Evolutionary conservation across 73 alveolate species (phyloP).

Genomic region (Uronychia binucleata): DNA sequence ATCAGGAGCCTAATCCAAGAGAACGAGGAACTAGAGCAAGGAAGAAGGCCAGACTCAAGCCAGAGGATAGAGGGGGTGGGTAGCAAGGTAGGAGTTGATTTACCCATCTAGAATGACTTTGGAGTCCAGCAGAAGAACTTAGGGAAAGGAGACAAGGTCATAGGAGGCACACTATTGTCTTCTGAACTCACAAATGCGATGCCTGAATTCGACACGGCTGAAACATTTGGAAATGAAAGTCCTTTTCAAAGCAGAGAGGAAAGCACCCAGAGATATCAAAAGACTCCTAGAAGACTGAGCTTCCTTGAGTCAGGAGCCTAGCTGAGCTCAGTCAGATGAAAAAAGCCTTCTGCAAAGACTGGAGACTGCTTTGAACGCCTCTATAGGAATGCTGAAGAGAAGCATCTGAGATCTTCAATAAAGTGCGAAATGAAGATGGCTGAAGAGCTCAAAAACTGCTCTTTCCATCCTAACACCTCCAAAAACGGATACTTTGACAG

Average conservation of each 20-base stretch:
- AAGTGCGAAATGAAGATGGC: neutral
- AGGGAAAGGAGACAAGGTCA: no score
- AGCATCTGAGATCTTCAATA: neutral
- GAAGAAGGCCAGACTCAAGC: neutral
- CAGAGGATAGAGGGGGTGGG: no score
- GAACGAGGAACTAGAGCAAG: neutral
- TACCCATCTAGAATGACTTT: no score
- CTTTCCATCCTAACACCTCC: neutral
- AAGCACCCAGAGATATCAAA: neutral
- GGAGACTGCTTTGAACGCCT: neutral
- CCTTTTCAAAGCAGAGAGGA: neutral
- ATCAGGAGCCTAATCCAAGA: neutral
- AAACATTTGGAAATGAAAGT: no score
- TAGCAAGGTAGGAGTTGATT: no score
- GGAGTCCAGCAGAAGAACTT: no score
- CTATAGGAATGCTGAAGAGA: neutral
- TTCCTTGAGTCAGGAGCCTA: no score
- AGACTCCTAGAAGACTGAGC: neutral
- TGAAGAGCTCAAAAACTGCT: neutral
- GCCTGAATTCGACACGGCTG: neutral
- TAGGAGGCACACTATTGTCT: no score
- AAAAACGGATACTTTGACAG: neutral
- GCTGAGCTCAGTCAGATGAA: no score
- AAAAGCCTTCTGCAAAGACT: no score
- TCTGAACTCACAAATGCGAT: neutral